Evolutionary conservation across 108 stramenopile species (phyloP), one percentile per base, ranked within the genome.

Genomic region (Fistulifera pelliculosa): DNA sequence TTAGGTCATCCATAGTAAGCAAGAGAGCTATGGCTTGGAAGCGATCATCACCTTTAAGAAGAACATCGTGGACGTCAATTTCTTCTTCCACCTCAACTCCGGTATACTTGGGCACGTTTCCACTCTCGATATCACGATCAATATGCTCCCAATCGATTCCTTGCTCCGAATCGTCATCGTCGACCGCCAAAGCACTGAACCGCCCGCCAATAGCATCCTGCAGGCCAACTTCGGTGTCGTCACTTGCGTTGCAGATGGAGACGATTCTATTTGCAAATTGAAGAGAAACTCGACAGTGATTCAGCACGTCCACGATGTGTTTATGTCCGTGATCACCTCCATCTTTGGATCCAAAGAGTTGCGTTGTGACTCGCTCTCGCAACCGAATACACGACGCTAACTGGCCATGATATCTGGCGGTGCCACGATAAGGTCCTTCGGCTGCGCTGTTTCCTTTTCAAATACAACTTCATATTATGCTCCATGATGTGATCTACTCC

Each of bases 21-120:
- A 56, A 56, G 15, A 56, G 22, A 22, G 55, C 35, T 6, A 45
- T 27, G 27, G 55, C 55, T 27, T 56, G 55, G 39, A 56, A 56
- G 5, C 39, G 35, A 24, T 35, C 55, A 19, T 41, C 39, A 35
- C 55, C 55, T n/a, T 56, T 19, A 4, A 56, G 7, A 16, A 56
- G 3, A 5, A 6, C 16, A 6, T 56, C 22, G n/a, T 56, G 4
- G 22, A 56, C 41, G 44, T 56, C 55, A 18, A 40, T 19, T 19
- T 56, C 55, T 40, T 40, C 16, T 17, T 56, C 50, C 26, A 16
- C 24, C 6, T n/a, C 24, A 26, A 16, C 19, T 18, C n/a, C 39
- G n/a, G 39, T 6, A 7, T 26, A 16, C 16, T 38, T 27, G n/a
- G 55, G 55, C 38, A 27, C 39, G 12, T 35, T 56, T 26, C 22